Evolutionary conservation across 257 asterid species (phyloP).

Genomic region (Lithospermum erythrorhizon): DNA sequence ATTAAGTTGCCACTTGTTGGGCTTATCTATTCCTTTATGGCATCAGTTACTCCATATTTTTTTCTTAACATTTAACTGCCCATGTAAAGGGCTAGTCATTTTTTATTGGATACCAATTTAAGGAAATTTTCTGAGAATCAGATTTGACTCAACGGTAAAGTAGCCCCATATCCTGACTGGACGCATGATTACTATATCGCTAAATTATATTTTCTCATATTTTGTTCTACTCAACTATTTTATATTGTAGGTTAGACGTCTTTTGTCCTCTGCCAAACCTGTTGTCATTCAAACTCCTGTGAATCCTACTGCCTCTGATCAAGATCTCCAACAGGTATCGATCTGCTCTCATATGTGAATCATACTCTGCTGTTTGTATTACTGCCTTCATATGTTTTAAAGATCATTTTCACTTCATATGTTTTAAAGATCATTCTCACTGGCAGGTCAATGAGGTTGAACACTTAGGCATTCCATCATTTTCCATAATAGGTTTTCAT

Average conservation of each 20-base stretch:
- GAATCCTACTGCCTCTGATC: conserved; percentile 90
- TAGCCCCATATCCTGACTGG: too few relatives aligned
- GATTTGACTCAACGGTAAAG: too few relatives aligned
- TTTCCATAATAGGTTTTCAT: not conserved
- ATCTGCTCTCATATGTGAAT: conserved; percentile 1
- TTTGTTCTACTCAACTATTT: not conserved
- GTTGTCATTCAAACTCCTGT: conserved; percentile 80
- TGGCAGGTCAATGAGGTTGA: not conserved
- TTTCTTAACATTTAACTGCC: too few relatives aligned
- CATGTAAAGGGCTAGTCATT: too few relatives aligned
- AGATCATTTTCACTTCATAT: not conserved
- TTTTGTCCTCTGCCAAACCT: conserved; percentile 88
- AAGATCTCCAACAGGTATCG: conserved; percentile 91
- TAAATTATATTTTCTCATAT: not conserved
- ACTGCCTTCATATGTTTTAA: not conserved
- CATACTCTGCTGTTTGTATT: not conserved
- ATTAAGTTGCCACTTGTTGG: too few relatives aligned
- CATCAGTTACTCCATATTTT: too few relatives aligned
- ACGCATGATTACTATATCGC: too few relatives aligned
- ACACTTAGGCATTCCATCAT: not conserved
- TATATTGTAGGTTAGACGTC: conserved; percentile 60
- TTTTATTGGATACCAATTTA: too few relatives aligned
- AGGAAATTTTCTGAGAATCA: too few relatives aligned
- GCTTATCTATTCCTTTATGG: too few relatives aligned
- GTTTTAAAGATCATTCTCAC: not conserved